phyloP scores from a whole-genome alignment of 129 eudicot species.

The Artemisia tridentata region DNA sequence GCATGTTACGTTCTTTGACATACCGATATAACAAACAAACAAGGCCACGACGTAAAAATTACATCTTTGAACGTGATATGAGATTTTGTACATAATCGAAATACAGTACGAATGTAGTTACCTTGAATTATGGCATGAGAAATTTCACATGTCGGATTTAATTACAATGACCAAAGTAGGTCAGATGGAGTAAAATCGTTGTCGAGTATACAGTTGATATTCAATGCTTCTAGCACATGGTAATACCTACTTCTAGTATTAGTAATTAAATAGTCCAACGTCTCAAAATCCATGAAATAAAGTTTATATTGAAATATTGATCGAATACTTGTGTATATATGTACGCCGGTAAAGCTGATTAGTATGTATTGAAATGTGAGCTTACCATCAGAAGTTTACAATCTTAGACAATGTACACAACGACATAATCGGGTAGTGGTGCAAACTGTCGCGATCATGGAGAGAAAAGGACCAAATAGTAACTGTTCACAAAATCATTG shows the following conservation, averaged over 20 bases:
- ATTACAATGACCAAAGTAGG: background rate
- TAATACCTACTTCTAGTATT: slow-evolving; percentile 31
- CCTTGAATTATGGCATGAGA: background rate
- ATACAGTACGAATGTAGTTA: background rate
- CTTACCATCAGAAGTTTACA: slow-evolving; percentile 30
- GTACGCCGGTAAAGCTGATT: background rate
- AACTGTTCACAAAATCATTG: slow-evolving; percentile 41
- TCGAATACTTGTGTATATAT: background rate
- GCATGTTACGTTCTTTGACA: background rate
- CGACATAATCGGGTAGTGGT: slow-evolving; percentile 26
- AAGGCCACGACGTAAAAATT: background rate
- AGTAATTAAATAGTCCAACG: slow-evolving; percentile 25
- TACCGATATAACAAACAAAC: background rate
- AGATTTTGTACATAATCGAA: background rate
- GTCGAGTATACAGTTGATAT: slow-evolving; percentile 21
- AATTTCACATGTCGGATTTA: slow-evolving; percentile 14
- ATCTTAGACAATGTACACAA: slow-evolving; percentile 26
- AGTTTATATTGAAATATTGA: too few relatives aligned
- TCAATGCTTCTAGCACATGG: slow-evolving; percentile 18
- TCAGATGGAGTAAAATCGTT: background rate
- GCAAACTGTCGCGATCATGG: slow-evolving; percentile 34
- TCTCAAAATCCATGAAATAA: background rate
- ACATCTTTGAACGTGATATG: background rate
- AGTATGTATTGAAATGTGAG: background rate
- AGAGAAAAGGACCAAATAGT: slow-evolving; percentile 36